Conservation (phyloP, 1,139 yeast genomes). For the Casaregolazyma suthepensis region DNA sequence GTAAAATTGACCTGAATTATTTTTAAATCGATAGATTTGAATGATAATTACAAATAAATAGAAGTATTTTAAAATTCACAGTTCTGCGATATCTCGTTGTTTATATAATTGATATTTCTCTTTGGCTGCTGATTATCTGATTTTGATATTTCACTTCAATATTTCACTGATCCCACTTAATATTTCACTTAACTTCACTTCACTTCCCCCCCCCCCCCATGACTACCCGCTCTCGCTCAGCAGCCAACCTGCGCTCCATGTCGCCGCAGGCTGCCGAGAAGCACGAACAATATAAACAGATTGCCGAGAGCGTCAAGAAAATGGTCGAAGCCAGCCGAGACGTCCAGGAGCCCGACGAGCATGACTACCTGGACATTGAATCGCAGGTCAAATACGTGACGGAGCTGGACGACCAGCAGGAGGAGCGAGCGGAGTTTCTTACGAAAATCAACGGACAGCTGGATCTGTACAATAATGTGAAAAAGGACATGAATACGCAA, state of each 20-base stretch:
- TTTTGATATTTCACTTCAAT: too few species aligned
- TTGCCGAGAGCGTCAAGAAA: not conserved
- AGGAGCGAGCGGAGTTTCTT: not conserved
- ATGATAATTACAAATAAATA: too few species aligned
- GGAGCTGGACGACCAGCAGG: not conserved
- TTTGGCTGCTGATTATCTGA: too few species aligned
- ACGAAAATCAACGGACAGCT: not conserved
- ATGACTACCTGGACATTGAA: not conserved
- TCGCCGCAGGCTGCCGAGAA: constrained; percentile 4
- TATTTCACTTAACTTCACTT: too few species aligned
- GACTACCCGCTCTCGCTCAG: constrained; percentile 5
- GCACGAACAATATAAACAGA: constrained; percentile 1
- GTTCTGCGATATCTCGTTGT: too few species aligned
- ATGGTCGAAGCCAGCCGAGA: not conserved
- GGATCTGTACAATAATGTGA: not conserved
- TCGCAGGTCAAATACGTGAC: not conserved
- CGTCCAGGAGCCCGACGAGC: not conserved
- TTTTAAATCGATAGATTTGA: not conserved
- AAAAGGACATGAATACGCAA: not conserved
- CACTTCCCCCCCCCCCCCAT: too few species aligned
- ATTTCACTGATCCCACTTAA: too few species aligned
- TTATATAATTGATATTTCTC: too few species aligned
- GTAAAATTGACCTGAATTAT: not conserved
- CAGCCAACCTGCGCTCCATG: constrained; percentile 1
- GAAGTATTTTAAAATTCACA: not conserved